Evolutionary conservation across 2,329 filamentous ascomycete species (phyloP), one percentile per base, ranked within the genome.

Genomic region (Alternaria triticina): DNA sequence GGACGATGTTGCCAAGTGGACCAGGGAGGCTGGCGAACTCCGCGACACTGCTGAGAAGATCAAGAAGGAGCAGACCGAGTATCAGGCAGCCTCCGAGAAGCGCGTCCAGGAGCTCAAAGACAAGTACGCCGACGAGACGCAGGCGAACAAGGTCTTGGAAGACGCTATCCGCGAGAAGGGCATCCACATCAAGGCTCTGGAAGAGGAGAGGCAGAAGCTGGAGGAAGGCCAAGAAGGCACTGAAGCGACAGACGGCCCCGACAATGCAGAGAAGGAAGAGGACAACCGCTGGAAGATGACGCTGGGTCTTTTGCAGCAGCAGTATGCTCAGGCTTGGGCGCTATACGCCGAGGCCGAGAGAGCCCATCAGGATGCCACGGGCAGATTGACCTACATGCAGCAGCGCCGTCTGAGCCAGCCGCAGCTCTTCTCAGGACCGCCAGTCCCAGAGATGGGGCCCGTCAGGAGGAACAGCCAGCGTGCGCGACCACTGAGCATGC

Each of bases 141-240:
- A 80, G 23, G 71, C 82, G 12, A 86, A 89, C 79, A 89, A 86
- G 36, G 82, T 86, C 33, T 82, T 95, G 54, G 92, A 96, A 76
- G 86, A 91, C 9, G 90, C 92, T 65, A 85, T 96, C 27, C 90
- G 89, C 68, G 86, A 91, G 63, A 91, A 90, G 71, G 87, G 88
- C n/a, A 83, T 84, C 23, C 87, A 90, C 67, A 87, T 95, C 68
- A 92, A 93, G 75, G 86, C 89, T 55, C 84, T 94, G 25, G 92
- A 96, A 75, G 88, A 90, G 62, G 87, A 90, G 67, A 83, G 89
- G 54, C 90, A 90, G 77, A 87, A 86, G 43, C 66, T 80, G 9
- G 78, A 79, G 59, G 74, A 78, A 44, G 79, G 76, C 8, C 83
- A 85, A 62, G 80, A 83, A 43, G 80, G 79, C 22, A 74, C 78